Evolutionary conservation across 495 filamentous ascomycete genomes (phyloP).

Genomic region (Beverwykella pulmonaria): DNA sequence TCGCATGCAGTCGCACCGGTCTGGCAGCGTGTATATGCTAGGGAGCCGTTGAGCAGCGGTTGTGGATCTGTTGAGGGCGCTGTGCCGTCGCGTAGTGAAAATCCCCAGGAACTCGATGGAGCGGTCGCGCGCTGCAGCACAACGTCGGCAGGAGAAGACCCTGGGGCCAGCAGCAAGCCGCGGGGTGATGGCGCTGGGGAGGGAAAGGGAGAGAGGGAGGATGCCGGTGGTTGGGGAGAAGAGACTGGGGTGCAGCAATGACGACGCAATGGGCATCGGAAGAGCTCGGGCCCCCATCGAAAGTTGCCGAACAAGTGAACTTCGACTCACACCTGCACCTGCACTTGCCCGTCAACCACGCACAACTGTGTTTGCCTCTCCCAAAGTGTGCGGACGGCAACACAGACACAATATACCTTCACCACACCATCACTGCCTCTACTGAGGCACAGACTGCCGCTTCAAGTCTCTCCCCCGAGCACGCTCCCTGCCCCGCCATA

Average conservation of each 20-base stretch:
- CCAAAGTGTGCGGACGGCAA: not conserved
- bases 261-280: not conserved
- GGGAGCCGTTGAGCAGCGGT: not conserved
- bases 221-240: slow-evolving; percentile 6
- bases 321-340: slow-evolving; percentile 14
- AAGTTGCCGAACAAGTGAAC: not conserved
- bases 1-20: not conserved
- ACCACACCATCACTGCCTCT: not conserved
- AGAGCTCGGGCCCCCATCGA: slow-evolving; percentile 3
- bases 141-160: slow-evolving; percentile 49
- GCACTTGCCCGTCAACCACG: not conserved
- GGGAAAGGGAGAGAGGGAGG: not conserved
- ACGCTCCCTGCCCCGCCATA: not conserved
- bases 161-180: slow-evolving; percentile 14
- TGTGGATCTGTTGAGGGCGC: not conserved
- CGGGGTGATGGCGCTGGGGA: slow-evolving; percentile 1
- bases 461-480: not conserved
- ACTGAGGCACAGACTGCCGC: not conserved
- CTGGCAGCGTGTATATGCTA: slow-evolving; percentile 11
- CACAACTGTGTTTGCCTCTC: not conserved
- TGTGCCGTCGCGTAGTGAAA: not conserved
- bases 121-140: slow-evolving; percentile 84
- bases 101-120: too few relatives aligned
- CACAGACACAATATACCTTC: not conserved
- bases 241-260: slow-evolving; percentile 7